Base-by-base conservation (phyloP, 2,329 filamentous ascomycete species). In the Hymenoscyphus fructigenus region DNA sequence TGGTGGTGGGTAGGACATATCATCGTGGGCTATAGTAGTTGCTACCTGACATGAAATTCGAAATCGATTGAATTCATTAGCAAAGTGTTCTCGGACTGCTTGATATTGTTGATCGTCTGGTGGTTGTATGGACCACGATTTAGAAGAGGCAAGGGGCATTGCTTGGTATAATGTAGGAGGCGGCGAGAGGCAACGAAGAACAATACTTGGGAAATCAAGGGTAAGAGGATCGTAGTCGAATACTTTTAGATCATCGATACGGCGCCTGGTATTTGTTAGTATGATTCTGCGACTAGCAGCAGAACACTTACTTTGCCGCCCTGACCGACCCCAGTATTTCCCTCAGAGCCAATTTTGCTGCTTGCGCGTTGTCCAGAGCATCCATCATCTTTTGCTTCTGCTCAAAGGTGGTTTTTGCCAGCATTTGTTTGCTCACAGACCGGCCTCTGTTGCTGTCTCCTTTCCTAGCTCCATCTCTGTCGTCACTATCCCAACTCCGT, bases 191-290 rank as follows among this genome's bases (percentile, higher is more conserved):
- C 94, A 89, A 68, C 90, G 91, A 12, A 97, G 85, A 41, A 90
- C 92, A 50, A 98, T 84, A 6, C 91, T 88, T 6, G 93, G 92
- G 73, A 97, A 97, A 66, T 92, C 92, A 75, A 96, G 87, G 5
- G 90, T 84, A 66, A 93, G 86, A 38, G 94, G 90, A 70, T 97
- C 91, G 78, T 97, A 96, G 69, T 94, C 91, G 71, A 89, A 89
- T 2, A 87, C 86, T 70, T 81, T 80, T 9, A 84, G 84, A 69
- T 82, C 80, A 66, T 87, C 82, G 59, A 87, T 79, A 57, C 85
- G 81, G 71, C 83, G 81, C 71, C 85, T 88, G 67, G 47, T 26
- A 53, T 23, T 15, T 36, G 60, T 71, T 60, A 71, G 65, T 59
- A 61, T 47, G 56, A 23, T 26, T 23, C 47, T 23, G 14, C 3